A percentile compares a stretch with the other conserved stretches of the same genome.
phyloP scores from a whole-genome alignment of 441 rosid genomes.

The Theobroma grandiflorum region DNA sequence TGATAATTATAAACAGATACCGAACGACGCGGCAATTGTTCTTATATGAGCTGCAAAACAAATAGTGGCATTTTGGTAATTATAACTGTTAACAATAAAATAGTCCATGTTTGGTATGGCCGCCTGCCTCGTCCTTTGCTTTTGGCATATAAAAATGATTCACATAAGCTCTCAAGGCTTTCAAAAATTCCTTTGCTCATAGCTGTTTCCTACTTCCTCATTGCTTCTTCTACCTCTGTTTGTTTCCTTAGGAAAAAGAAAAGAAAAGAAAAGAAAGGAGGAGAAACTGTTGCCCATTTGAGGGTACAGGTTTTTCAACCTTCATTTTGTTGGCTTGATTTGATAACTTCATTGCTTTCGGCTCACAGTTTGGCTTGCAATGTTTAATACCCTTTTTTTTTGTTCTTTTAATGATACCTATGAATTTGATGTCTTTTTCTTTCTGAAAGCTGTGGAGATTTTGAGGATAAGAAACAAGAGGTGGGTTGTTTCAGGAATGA shows the following conservation, averaged over 20 bases:
- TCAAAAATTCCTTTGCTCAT: not conserved
- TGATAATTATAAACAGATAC: not conserved
- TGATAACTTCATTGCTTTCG: not conserved
- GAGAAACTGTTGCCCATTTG: not conserved
- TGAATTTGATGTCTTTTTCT: not conserved
- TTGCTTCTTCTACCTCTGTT: not conserved
- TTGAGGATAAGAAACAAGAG: not conserved
- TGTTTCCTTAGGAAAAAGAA: constrained; percentile 4
- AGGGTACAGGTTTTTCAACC: not conserved
- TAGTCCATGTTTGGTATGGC: not conserved
- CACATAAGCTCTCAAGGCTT: not conserved
- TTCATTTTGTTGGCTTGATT: not conserved
- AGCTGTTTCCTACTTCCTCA: not conserved
- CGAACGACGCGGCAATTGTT: not conserved
- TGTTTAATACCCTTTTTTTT: not conserved
- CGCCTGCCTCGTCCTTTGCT: not conserved
- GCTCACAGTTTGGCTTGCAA: not conserved
- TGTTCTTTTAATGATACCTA: not conserved
- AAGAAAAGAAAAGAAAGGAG: not conserved
- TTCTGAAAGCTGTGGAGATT: not conserved
- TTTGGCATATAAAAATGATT: not conserved
- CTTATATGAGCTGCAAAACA: not conserved
- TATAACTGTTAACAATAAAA: not conserved
- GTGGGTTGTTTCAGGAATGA: no score
- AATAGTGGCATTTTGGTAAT: not conserved